A percentile compares a stretch with the other conserved stretches of the same genome.
Evolutionary conservation across 208 protist genomes (phyloP).

Genomic region (Acanthamoeba lenticulata): DNA sequence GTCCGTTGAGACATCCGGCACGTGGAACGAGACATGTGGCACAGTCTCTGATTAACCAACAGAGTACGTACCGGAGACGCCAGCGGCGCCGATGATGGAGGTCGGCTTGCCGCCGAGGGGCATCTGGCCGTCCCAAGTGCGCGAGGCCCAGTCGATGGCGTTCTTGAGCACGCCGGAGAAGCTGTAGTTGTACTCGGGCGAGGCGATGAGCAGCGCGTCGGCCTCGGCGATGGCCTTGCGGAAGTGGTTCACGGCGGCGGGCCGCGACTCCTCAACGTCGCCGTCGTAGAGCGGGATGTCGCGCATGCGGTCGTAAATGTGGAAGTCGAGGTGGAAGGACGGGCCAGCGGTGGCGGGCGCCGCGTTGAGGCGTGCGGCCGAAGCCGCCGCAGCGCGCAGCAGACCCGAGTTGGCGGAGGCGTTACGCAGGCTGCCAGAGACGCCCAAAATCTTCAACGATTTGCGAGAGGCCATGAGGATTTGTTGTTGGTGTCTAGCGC

Average conservation of each 20-base stretch:
- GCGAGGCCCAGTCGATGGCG: conserved; percentile 33
- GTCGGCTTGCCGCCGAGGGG: conserved; percentile 7
- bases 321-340: neutral
- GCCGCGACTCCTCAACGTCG: conserved; percentile 7
- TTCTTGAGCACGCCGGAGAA: conserved; percentile 43
- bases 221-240: conserved; percentile 16
- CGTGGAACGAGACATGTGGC: too few species aligned
- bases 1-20: neutral
- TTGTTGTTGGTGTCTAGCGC: neutral
- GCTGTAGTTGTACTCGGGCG: conserved; percentile 51
- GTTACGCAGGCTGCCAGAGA: neutral
- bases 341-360: neutral
- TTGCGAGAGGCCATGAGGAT: neutral
- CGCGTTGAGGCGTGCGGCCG: neutral
- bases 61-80: neutral
- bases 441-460: neutral
- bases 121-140: neutral
- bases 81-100: neutral
- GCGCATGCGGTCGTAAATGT: neutral
- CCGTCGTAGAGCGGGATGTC: conserved; percentile 30
- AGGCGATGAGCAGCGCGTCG: conserved; percentile 39
- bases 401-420: conserved; percentile 6
- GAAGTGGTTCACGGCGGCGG: neutral
- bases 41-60: too few species aligned
- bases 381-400: neutral